Conservation (phyloP, 2,329 filamentous ascomycete species). For the Thelonectria blattea region DNA sequence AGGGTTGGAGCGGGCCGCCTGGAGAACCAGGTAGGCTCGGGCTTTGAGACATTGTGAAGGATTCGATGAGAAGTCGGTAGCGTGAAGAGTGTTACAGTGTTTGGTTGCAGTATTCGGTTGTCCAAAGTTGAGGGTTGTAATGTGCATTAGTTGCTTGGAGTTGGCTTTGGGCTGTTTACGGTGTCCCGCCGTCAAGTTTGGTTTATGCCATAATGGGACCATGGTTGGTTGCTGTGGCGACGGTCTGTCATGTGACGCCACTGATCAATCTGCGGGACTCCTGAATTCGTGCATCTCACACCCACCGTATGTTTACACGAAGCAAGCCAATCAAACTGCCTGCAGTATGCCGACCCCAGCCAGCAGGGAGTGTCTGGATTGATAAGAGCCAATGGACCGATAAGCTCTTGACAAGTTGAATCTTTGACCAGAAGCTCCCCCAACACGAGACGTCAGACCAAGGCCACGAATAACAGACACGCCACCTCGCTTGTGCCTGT, state of each 20-base stretch:
- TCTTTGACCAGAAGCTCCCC: slow-evolving; percentile 24
- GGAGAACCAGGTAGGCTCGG: slow-evolving; percentile 61
- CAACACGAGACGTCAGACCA: slow-evolving; percentile 18
- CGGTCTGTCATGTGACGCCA: slow-evolving; percentile 32
- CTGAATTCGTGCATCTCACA: not conserved
- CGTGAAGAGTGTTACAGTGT: not conserved
- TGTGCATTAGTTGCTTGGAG: slow-evolving; percentile 22
- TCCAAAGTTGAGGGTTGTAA: slow-evolving; percentile 25
- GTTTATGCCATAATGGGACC: slow-evolving; percentile 9
- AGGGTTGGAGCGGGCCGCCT: slow-evolving; percentile 62
- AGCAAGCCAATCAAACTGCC: slow-evolving; percentile 25
- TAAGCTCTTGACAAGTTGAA: slow-evolving; percentile 32
- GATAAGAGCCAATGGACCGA: slow-evolving; percentile 29
- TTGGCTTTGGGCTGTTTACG: slow-evolving; percentile 33
- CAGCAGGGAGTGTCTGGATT: slow-evolving; percentile 23
- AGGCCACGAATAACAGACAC: slow-evolving; percentile 26
- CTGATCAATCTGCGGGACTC: not conserved
- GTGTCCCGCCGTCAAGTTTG: slow-evolving; percentile 26
- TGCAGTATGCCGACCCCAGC: slow-evolving; percentile 31
- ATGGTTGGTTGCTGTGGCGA: slow-evolving; percentile 32
- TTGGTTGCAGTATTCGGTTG: slow-evolving; percentile 5
- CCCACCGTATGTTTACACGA: slow-evolving; percentile 23
- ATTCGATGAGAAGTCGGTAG: not conserved
- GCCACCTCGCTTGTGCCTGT: slow-evolving; percentile 24
- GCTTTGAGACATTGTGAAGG: slow-evolving; percentile 34